Conservation (phyloP, 2,329 filamentous ascomycete genomes). For the Beauveria bassiana region DNA sequence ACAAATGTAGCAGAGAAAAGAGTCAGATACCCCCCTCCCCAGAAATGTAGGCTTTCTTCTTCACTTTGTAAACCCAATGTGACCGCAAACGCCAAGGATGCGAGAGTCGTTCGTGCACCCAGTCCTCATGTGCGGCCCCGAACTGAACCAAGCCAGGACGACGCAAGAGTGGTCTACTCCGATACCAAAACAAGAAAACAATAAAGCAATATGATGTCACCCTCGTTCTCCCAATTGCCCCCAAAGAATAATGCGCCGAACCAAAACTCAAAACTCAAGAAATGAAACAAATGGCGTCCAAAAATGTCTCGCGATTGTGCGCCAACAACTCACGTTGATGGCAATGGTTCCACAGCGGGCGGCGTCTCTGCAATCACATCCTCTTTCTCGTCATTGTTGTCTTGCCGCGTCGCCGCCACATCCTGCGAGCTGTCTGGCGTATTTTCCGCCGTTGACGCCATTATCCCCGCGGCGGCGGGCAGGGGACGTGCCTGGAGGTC, state of each 20-base stretch:
- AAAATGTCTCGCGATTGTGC: too few species aligned
- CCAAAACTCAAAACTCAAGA: neutral
- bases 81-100: too few species aligned
- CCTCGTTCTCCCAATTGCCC: too few species aligned
- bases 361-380: slow-evolving; percentile 36
- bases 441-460: slow-evolving; percentile 17
- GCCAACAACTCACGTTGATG: too few species aligned
- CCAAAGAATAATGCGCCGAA: neutral
- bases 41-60: too few species aligned
- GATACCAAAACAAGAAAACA: neutral
- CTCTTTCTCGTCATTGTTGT: slow-evolving; percentile 19
- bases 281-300: neutral
- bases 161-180: too few species aligned
- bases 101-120: too few species aligned
- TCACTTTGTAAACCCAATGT: too few species aligned
- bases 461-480: slow-evolving; percentile 17
- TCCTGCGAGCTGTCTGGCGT: slow-evolving; percentile 12
- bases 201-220: neutral
- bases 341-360: neutral
- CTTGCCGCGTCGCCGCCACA: slow-evolving; percentile 7
- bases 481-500: slow-evolving; percentile 40
- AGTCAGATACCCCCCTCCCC: too few species aligned
- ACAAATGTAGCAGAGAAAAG: too few species aligned
- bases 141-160: too few species aligned
- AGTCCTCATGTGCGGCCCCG: too few species aligned